Evolutionary conservation across 2,329 filamentous ascomycete genomes (phyloP), one percentile per base, ranked within the genome.

Genomic region (Paracorniculantispora psalliotae): DNA sequence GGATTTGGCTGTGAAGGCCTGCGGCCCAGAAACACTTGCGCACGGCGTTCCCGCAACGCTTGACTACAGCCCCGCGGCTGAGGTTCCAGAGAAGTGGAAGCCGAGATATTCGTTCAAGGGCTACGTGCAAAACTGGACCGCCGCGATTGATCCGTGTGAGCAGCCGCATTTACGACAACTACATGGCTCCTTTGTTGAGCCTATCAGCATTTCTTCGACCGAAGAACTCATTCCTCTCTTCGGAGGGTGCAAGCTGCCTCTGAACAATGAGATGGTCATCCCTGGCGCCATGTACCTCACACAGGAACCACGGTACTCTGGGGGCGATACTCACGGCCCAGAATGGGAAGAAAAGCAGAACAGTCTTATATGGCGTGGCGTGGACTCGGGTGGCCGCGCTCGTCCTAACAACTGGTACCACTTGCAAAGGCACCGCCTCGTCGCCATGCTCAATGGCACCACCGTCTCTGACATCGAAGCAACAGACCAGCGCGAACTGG

Each of bases 361-460:
- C 57, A 75, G 72, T 3, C 71, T 85, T 48, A 73, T 87, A 37
- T 89, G 86, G 86, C 83, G 86, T 39, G 86, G 86, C 48, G 81
- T 83, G 2, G 84, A 82, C 3, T 86, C 85, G 8, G 86, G 85
- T 3, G 86, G 85, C 1, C 75, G 77, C 28, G 71, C 77, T 48
- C 73, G 72, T 59, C 65, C 67, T n/a, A 68, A 83, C 47, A 88
- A 81, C 61, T 91, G 87, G 87, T 78, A 77, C 35, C 81, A 83
- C 37, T 88, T 89, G 65, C 87, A 90, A 62, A 84, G 87, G n/a
- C 87, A 89, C 65, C 84, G 88, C 4, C 83, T 90, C 60, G 75
- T 90, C 26, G 77, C 85, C 60, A 87, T 90, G 84, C 74, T 88
- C 50, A 90, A 91, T 65, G 80, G 80, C 9, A 87, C 84, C 1